Evolutionary conservation across 2,329 filamentous ascomycete species (phyloP).

Genomic region (Stemphylium vesicarium): DNA sequence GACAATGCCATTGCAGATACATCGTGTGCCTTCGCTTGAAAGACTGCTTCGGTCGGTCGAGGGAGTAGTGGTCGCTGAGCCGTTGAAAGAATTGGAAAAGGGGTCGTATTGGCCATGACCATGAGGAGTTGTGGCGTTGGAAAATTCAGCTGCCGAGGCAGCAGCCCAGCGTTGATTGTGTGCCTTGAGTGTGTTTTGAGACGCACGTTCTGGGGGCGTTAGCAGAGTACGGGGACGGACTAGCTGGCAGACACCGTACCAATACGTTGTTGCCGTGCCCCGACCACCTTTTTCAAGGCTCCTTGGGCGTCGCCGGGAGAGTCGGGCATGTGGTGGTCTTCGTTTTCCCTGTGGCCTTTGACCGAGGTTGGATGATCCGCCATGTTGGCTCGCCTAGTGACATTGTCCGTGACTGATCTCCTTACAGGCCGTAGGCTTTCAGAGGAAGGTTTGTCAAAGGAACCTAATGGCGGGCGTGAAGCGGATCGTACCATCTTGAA

Average conservation of each 20-base stretch:
- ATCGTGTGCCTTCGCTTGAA: conserved; percentile 60
- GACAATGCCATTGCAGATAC: conserved; percentile 59
- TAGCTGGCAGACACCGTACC: conserved; percentile 31
- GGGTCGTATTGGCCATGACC: conserved; percentile 38
- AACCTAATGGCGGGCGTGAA: conserved; percentile 36
- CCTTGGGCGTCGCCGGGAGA: conserved; percentile 49
- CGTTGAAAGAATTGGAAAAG: conserved; percentile 47
- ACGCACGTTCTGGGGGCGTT: conserved; percentile 34
- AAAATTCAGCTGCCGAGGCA: conserved; percentile 48
- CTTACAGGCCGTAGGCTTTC: conserved; percentile 36
- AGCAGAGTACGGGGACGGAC: conserved; percentile 15
- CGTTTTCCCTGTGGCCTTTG: conserved; percentile 22
- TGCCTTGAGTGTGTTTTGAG: conserved; percentile 49
- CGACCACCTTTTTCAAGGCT: conserved; percentile 51
- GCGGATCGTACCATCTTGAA: conserved; percentile 45
- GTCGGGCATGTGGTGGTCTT: conserved; percentile 38
- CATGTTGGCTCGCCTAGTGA: conserved; percentile 41
- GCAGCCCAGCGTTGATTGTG: conserved; percentile 56
- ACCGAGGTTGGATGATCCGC: conserved; percentile 40
- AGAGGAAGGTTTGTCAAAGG: conserved; percentile 43
- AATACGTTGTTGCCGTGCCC: conserved; percentile 43
- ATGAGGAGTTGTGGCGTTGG: conserved; percentile 24
- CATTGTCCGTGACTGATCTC: conserved; percentile 27
- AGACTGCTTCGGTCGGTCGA: conserved; percentile 61
- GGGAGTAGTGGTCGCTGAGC: conserved; percentile 59